Evolutionary conservation across 2,329 filamentous ascomycete species (phyloP).

Genomic region (Ophiognomonia clavigignenti-juglandacearum): DNA sequence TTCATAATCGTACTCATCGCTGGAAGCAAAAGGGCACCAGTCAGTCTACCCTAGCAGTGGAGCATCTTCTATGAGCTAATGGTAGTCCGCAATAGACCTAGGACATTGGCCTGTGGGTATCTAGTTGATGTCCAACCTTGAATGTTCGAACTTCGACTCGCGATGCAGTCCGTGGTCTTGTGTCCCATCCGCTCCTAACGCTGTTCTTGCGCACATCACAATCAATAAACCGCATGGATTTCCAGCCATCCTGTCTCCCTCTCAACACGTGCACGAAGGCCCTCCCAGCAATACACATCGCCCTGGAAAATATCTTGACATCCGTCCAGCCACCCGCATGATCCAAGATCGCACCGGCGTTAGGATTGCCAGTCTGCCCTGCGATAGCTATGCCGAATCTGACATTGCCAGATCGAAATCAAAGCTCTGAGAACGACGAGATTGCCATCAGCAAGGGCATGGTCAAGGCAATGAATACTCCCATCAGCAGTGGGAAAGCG

Average conservation of each 20-base stretch:
- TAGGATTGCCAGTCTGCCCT: slow-evolving; percentile 52
- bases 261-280: neutral
- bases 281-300: neutral
- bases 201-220: neutral
- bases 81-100: too few species aligned
- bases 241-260: neutral
- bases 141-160: too few species aligned
- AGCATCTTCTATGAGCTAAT: too few species aligned
- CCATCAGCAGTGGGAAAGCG: slow-evolving; percentile 23
- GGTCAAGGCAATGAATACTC: slow-evolving; percentile 22
- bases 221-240: neutral
- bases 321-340: slow-evolving; percentile 6
- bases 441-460: slow-evolving; percentile 36
- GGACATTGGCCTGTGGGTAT: too few species aligned
- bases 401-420: slow-evolving; percentile 37
- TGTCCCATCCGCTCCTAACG: neutral
- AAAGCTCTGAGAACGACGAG: slow-evolving; percentile 47
- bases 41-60: too few species aligned
- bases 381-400: slow-evolving; percentile 53
- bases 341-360: slow-evolving; percentile 38
- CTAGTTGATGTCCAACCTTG: too few species aligned
- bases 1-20: too few species aligned
- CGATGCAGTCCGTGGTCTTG: too few species aligned
- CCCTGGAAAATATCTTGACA: slow-evolving; percentile 14
- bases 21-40: too few species aligned